These are phyloP conservation scores for Fusarium sublunatum DNA, from an alignment of 2,329 filamentous ascomycete species.

Conservation along the genomic window DNA sequence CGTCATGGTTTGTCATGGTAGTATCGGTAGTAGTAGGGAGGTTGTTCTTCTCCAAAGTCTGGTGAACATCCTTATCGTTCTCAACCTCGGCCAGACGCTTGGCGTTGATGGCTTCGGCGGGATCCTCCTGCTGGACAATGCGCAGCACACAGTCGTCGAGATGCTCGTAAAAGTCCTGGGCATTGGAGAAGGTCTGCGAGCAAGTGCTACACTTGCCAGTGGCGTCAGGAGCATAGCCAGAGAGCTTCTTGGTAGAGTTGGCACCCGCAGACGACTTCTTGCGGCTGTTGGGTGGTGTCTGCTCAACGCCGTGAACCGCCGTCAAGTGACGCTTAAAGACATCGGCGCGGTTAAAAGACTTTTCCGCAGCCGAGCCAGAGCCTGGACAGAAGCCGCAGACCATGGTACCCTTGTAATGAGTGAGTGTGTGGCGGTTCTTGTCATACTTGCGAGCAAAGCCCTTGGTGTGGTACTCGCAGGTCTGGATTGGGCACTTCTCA, in stretches of 20 bases:
- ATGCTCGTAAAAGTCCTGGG: constrained; percentile 99
- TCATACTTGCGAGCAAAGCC: constrained; percentile 96
- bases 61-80: constrained; percentile 70
- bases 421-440: constrained; percentile 93
- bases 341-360: constrained; percentile 94
- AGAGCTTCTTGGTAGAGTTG: constrained; percentile 71
- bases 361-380: constrained; percentile 87
- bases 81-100: constrained; percentile 73
- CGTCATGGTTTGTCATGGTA: constrained; percentile 61
- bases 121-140: constrained; percentile 78
- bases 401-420: constrained; percentile 98
- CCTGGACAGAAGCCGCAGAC: constrained; percentile 95
- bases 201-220: constrained; percentile 97
- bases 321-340: constrained; percentile 96
- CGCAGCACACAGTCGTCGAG: constrained; percentile 80
- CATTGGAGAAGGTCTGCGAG: constrained; percentile 87
- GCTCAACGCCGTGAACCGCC: constrained; percentile 90
- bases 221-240: constrained; percentile 78
- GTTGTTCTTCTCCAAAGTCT: constrained; percentile 73
- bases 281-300: constrained; percentile 90
- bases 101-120: constrained; percentile 75
- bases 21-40: constrained; percentile 60
- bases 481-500: constrained; percentile 93
- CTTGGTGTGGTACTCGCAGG: constrained; percentile 91
- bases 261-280: constrained; percentile 67